Conservation (phyloP, 495 filamentous ascomycete species). For the Eremomyces bilateralis region DNA sequence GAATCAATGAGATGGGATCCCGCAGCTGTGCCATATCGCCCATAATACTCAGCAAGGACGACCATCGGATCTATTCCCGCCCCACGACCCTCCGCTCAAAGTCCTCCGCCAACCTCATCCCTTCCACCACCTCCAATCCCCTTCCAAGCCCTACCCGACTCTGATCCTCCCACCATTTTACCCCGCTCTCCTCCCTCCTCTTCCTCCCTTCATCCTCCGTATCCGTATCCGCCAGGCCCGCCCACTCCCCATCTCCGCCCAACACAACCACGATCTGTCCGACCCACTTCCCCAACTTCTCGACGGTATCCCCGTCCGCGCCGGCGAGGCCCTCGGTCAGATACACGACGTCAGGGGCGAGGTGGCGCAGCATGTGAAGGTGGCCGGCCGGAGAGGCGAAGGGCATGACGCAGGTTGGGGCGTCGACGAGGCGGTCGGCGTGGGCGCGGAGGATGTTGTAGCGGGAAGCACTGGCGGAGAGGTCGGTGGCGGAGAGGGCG, state of each 20-base stretch:
- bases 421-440: conserved; percentile 54
- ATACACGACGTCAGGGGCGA: conserved; percentile 66
- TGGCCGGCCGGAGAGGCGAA: conserved; percentile 62
- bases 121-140: conserved; percentile 35
- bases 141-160: conserved; percentile 67
- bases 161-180: conserved; percentile 63
- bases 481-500: conserved; percentile 12
- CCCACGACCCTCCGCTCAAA: conserved; percentile 3
- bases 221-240: conserved; percentile 64
- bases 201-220: conserved; percentile 60
- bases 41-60: too few relatives aligned
- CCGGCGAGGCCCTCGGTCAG: conserved; percentile 23
- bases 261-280: conserved; percentile 68
- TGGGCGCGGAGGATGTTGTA: conserved; percentile 61
- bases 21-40: too few relatives aligned
- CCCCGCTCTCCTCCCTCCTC: conserved; percentile 17
- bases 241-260: conserved; percentile 33
- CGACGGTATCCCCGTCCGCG: conserved; percentile 12
- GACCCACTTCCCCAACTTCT: conserved; percentile 41
- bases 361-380: conserved; percentile 62
- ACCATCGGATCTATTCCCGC: conserved; percentile 3
- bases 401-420: conserved; percentile 65
- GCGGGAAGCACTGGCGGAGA: conserved; percentile 21
- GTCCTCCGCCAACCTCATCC: conserved; percentile 2
- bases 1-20: too few relatives aligned